These are phyloP conservation scores for Ramaria sp. DNA, from an alignment of 768 basidiomycete genomes.

Conservation along the genomic window DNA sequence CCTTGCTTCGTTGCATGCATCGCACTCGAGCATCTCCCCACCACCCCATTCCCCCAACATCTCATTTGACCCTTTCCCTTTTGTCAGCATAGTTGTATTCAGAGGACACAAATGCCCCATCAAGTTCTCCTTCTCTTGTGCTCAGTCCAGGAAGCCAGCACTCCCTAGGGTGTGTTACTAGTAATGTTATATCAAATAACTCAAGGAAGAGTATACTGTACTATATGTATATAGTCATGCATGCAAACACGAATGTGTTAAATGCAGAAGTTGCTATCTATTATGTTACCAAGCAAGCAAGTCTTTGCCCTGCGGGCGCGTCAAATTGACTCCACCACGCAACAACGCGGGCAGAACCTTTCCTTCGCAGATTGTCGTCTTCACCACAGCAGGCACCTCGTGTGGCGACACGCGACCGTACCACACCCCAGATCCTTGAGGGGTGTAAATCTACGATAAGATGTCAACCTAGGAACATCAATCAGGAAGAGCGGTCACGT, in stretches of 20 bases:
- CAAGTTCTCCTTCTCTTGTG: not conserved
- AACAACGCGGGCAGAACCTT: conserved; percentile 77
- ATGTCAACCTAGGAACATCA: not conserved
- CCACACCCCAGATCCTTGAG: conserved; percentile 79
- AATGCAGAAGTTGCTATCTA: not conserved
- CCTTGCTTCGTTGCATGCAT: no score
- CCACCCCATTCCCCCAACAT: not conserved
- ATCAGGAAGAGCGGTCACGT: not conserved
- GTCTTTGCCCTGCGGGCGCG: conserved; percentile 25
- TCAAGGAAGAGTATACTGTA: not conserved
- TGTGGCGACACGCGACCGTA: conserved; percentile 91
- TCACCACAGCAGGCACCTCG: conserved; percentile 77
- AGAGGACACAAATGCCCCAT: not conserved
- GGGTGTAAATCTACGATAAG: conserved; percentile 63
- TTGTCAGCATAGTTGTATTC: not conserved
- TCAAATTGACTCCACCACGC: conserved; percentile 75
- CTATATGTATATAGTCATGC: not conserved
- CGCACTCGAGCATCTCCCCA: not conserved
- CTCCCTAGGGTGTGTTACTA: not conserved
- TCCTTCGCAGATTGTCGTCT: conserved; percentile 79
- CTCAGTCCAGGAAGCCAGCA: not conserved
- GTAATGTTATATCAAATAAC: not conserved
- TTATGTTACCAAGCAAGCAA: conserved; percentile 60
- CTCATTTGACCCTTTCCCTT: not conserved
- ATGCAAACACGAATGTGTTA: not conserved